Base-by-base conservation (phyloP, 495 filamentous ascomycete genomes). In the Xylaria venustula region DNA sequence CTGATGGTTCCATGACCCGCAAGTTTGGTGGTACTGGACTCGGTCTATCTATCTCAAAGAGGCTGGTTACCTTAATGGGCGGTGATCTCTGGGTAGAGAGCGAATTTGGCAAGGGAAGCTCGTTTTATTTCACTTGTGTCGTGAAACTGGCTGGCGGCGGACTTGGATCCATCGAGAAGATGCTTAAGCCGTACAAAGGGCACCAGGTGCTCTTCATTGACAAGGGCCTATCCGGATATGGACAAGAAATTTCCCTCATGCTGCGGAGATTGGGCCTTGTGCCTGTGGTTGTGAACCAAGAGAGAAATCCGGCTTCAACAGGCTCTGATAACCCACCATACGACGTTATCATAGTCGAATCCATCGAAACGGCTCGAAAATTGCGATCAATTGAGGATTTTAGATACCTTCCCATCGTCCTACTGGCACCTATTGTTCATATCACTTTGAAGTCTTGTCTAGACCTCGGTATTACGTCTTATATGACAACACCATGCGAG, bases 1-100 rank as follows among this genome's bases (percentile, higher is more conserved):
- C 94, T 9, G 94, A 99, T 76, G 94, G 94, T 32, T 97, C 93
- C 8, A 99, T 95, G 67, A 99, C 94, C 9, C 83, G 94, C 61
- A 91, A 95, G 66, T 99, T 99, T 70, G 94, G 94, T 70, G 94
- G 94, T 64, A 99, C 94, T 25, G 94, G 94, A 57, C 83, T 99
- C 23, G 94, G 94, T 62, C 80, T 99, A 37, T 97, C 93, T 15
- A 99, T 99, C 70, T 99, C 94, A 17, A 93, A 95, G 79, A 85
- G 92, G 62, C 79, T 99, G 32, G 94, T 98, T 47, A 96, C 93
- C 68, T 80, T 99, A 58, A 99, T 99, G 94, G 91, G 94, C 61
- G 94, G 94, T 73, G 89, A 92, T 67, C 90, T 99, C 41, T 97
- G 94, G 94, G 94, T 99, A 37, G 91, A 91, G 64, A 97, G 92